These are phyloP conservation scores for apple (Malus domestica) DNA, from an alignment of 306 rosid genomes.

Conservation along the genomic window DNA sequence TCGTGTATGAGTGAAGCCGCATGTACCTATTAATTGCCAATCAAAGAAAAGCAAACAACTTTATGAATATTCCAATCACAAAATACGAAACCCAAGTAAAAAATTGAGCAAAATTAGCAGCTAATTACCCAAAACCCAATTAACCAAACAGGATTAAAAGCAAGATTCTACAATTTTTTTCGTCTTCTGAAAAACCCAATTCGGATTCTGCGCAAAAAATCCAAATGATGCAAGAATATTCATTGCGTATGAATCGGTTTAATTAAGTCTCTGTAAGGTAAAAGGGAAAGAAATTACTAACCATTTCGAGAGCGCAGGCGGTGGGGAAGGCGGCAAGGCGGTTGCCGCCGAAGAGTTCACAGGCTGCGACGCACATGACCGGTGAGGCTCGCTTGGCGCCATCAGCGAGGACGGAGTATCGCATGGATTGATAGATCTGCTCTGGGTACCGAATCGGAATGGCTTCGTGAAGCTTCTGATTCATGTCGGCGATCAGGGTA, in stretches of 20 bases:
- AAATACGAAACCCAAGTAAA: not conserved
- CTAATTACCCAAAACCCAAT: not conserved
- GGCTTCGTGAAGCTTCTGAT: constrained; percentile 74
- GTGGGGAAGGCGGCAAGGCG: constrained; percentile 89
- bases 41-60: not conserved
- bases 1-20: constrained; percentile 90
- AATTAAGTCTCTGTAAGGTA: not conserved
- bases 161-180: not conserved
- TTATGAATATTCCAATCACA: not conserved
- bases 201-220: not conserved
- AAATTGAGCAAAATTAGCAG: not conserved
- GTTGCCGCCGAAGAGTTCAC: constrained; percentile 73
- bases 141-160: not conserved
- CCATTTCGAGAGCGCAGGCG: constrained; percentile 97
- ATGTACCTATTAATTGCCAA: constrained; percentile 59
- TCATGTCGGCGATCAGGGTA: constrained; percentile 56
- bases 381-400: constrained; percentile 93
- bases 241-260: not conserved
- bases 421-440: constrained; percentile 81
- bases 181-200: not conserved
- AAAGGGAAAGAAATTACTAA: constrained; percentile 5
- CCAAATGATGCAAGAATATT: not conserved
- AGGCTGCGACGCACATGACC: constrained; percentile 88
- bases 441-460: constrained; percentile 58
- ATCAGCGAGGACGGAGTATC: constrained; percentile 70